phyloP scores from a whole-genome alignment of 2,329 filamentous ascomycete species.

The Blastomyces parvus region DNA sequence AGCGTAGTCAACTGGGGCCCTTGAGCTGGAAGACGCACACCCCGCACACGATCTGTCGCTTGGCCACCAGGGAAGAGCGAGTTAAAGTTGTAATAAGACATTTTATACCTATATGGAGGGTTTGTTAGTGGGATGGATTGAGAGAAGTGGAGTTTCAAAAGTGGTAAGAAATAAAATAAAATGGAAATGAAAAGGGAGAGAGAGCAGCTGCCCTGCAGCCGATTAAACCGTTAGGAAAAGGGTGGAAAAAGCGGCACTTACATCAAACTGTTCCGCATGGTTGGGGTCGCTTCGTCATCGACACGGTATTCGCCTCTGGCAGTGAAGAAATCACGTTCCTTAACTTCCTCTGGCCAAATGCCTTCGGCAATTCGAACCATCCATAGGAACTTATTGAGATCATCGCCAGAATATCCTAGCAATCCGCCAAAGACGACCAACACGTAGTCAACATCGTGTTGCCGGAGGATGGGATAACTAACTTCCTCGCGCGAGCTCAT shows the following conservation, averaged over 20 bases:
- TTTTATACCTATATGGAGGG: slow-evolving; percentile 75
- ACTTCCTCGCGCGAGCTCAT: slow-evolving; percentile 98
- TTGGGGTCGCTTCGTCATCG: slow-evolving; percentile 82
- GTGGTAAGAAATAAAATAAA: background rate
- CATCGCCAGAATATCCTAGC: slow-evolving; percentile 92
- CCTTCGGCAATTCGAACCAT: slow-evolving; percentile 99
- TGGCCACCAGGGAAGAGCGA: slow-evolving; percentile 84
- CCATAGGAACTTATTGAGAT: slow-evolving; percentile 99
- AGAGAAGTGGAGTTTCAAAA: background rate
- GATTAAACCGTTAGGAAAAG: background rate
- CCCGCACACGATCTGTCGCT: slow-evolving; percentile 80
- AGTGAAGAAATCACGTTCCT: slow-evolving; percentile 95
- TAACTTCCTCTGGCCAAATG: slow-evolving; percentile 99
- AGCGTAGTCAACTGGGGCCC: slow-evolving; percentile 78
- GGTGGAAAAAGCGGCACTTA: slow-evolving; percentile 43
- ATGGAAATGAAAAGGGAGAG: background rate
- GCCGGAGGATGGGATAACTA: slow-evolving; percentile 95
- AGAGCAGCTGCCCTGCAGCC: no score
- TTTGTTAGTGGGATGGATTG: slow-evolving; percentile 17
- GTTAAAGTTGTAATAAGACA: slow-evolving; percentile 99
- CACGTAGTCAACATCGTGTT: slow-evolving; percentile 99
- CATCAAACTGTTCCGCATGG: slow-evolving; percentile 99
- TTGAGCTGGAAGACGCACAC: slow-evolving; percentile 66
- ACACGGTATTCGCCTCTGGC: slow-evolving; percentile 87
- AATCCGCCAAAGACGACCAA: slow-evolving; percentile 93